Evolutionary conservation across 805 yeast species (phyloP).

Genomic region (Candida succiphila): DNA sequence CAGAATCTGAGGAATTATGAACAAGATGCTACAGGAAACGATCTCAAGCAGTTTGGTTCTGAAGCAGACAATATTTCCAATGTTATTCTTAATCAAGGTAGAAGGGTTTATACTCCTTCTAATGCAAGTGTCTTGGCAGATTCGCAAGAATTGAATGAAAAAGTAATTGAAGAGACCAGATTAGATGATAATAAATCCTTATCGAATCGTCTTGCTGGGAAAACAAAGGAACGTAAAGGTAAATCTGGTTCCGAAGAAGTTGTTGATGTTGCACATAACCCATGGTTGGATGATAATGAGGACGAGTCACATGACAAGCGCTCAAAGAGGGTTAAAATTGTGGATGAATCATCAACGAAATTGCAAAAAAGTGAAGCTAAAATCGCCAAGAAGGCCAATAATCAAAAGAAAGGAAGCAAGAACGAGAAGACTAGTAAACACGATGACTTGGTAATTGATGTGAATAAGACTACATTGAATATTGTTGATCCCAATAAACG

Average conservation of each 20-base stretch:
- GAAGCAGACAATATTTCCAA: conserved; percentile 34
- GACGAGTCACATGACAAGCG: conserved; percentile 19
- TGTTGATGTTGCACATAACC: conserved; percentile 26
- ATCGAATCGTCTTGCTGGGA: conserved; percentile 25
- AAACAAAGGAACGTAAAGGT: conserved; percentile 4
- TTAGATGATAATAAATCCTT: conserved; percentile 42
- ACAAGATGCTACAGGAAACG: conserved; percentile 31
- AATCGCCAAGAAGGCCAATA: conserved; percentile 23
- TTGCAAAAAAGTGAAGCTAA: conserved; percentile 37
- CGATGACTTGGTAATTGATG: conserved; percentile 25
- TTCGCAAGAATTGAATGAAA: conserved; percentile 24
- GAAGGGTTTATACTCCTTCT: conserved; percentile 70
- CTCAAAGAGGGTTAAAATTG: conserved; percentile 34
- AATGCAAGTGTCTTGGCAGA: conserved; percentile 30
- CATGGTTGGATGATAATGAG: conserved; percentile 36
- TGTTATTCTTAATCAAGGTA: conserved; percentile 55
- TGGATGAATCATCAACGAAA: conserved; percentile 41
- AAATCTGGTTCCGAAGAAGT: conserved; percentile 1
- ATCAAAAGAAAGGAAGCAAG: conserved; percentile 3
- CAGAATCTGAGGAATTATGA: conserved; percentile 39
- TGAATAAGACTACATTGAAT: conserved; percentile 41
- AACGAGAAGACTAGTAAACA: conserved; percentile 24
- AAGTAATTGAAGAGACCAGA: conserved; percentile 32
- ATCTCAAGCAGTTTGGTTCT: conserved; percentile 22
- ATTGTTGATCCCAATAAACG: conserved; percentile 33